phyloP scores from a whole-genome alignment of 768 basidiomycete genomes.

The Lentinula edodes region DNA sequence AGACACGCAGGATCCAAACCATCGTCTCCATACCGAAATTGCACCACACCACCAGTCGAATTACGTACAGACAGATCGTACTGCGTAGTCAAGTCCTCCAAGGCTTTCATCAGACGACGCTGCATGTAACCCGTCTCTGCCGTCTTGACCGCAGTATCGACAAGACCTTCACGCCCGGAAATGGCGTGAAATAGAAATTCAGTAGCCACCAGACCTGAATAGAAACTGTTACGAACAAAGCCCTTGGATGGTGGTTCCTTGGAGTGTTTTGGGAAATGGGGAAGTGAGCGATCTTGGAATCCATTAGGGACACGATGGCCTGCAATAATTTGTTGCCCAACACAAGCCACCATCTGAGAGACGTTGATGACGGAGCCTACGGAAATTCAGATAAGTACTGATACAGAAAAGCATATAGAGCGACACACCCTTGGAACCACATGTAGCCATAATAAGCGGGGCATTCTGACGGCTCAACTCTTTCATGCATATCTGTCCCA shows the following conservation, averaged over 20 bases:
- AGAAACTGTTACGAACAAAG: constrained; percentile 97
- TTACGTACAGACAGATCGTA: constrained; percentile 96
- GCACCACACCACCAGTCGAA: constrained; percentile 91
- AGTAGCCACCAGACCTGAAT: constrained; percentile 82
- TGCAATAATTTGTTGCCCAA: constrained; percentile 97
- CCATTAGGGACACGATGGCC: constrained; percentile 98
- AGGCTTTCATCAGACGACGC: constrained; percentile 95
- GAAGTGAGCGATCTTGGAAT: constrained; percentile 98
- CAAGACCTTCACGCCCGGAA: constrained; percentile 95
- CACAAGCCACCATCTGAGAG: constrained; percentile 99
- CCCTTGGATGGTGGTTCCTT: constrained; percentile 96
- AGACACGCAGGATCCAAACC: constrained; percentile 94
- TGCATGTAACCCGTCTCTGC: constrained; percentile 99
- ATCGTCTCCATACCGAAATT: constrained; percentile 96
- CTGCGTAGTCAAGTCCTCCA: constrained; percentile 94
- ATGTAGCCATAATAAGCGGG: constrained; percentile 97
- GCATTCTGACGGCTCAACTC: constrained; percentile 98
- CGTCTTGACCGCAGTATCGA: constrained; percentile 99
- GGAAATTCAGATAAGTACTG: neutral
- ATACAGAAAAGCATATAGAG: neutral
- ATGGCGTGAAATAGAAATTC: constrained; percentile 99
- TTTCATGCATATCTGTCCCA: constrained; percentile 96
- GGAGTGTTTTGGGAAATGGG: constrained; percentile 97
- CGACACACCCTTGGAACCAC: constrained; percentile 88
- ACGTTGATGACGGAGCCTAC: constrained; percentile 96